phyloP scores from a whole-genome alignment of 2,329 filamentous ascomycete genomes.

The Ampelomyces quisqualis region DNA sequence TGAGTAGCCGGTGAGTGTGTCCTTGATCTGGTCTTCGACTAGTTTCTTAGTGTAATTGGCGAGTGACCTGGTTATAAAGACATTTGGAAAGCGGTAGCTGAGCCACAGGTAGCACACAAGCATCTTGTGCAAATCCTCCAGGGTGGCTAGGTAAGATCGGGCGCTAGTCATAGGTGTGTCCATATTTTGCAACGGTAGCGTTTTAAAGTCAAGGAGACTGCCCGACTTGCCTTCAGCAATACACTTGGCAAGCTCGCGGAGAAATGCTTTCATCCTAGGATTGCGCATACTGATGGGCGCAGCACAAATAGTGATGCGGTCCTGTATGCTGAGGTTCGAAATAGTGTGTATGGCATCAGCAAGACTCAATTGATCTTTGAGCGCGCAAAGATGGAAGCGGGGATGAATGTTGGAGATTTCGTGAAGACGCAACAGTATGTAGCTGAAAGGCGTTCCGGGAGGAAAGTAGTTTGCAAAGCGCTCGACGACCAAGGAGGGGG shows the following conservation, averaged over 20 bases:
- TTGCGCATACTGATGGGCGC: constrained; percentile 66
- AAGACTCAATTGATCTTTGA: constrained; percentile 64
- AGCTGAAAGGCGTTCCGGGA: constrained; percentile 75
- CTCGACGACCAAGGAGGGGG: constrained; percentile 69
- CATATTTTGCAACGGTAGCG: constrained; percentile 71
- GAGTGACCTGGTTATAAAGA: constrained; percentile 73
- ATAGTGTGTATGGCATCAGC: constrained; percentile 75
- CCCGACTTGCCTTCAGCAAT: constrained; percentile 69
- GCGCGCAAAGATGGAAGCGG: constrained; percentile 69
- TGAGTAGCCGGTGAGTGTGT: constrained; percentile 60
- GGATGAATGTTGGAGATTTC: constrained; percentile 65
- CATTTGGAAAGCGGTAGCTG: constrained; percentile 79
- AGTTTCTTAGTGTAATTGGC: constrained; percentile 77
- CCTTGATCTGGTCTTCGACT: constrained; percentile 74
- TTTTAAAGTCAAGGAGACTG: constrained; percentile 68
- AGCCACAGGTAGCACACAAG: constrained; percentile 91
- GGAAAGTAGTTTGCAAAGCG: constrained; percentile 82
- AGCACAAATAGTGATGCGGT: constrained; percentile 73
- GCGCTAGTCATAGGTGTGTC: constrained; percentile 55
- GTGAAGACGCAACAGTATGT: constrained; percentile 73
- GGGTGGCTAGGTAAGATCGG: constrained; percentile 61
- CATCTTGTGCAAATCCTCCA: constrained; percentile 79
- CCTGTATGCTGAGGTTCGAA: constrained; percentile 64
- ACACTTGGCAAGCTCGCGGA: constrained; percentile 66
- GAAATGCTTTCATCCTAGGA: constrained; percentile 46